phyloP scores from a whole-genome alignment of 23 red algal species.

The Gracilaria caudata region DNA sequence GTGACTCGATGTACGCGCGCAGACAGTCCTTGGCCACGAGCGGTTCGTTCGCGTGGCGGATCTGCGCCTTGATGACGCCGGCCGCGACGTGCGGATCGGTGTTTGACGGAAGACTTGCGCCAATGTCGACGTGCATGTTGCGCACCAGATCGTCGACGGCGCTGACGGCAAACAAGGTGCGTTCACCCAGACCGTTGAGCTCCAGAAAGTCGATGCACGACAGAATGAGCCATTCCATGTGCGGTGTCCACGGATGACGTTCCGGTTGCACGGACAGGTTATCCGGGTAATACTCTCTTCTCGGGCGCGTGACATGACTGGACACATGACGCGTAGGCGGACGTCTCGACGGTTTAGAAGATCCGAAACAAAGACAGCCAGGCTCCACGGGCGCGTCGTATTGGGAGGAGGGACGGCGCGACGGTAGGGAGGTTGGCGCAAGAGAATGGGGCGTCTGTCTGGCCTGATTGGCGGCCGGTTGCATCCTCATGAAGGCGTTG shows the following conservation, averaged over 20 bases:
- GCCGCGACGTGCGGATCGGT: slow-evolving; percentile 83
- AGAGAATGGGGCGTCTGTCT: slow-evolving; percentile 29
- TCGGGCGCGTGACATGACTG: slow-evolving; percentile 19
- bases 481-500: slow-evolving; percentile 82
- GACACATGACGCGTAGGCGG: slow-evolving; percentile 3
- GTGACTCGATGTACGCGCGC: slow-evolving; percentile 53
- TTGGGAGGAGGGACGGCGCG: slow-evolving; percentile 13
- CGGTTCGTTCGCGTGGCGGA: slow-evolving; percentile 72
- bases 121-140: slow-evolving; percentile 46
- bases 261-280: slow-evolving; percentile 63
- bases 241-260: slow-evolving; percentile 46
- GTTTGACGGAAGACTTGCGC: slow-evolving; percentile 31
- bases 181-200: slow-evolving; percentile 59
- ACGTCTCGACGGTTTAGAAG: slow-evolving; percentile 6
- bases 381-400: slow-evolving; percentile 21
- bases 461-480: slow-evolving; percentile 60
- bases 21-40: slow-evolving; percentile 66
- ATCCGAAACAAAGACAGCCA: slow-evolving; percentile 70
- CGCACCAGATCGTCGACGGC: slow-evolving; percentile 78
- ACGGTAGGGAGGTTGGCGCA: neutral
- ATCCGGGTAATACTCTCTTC: slow-evolving; percentile 68
- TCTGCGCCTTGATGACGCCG: slow-evolving; percentile 79
- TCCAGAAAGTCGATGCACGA: slow-evolving; percentile 71
- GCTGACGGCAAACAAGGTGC: slow-evolving; percentile 71
- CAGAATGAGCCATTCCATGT: slow-evolving; percentile 77